phyloP scores from a whole-genome alignment of 2,329 filamentous ascomycete species.

The Aspergillus aculeatus region DNA sequence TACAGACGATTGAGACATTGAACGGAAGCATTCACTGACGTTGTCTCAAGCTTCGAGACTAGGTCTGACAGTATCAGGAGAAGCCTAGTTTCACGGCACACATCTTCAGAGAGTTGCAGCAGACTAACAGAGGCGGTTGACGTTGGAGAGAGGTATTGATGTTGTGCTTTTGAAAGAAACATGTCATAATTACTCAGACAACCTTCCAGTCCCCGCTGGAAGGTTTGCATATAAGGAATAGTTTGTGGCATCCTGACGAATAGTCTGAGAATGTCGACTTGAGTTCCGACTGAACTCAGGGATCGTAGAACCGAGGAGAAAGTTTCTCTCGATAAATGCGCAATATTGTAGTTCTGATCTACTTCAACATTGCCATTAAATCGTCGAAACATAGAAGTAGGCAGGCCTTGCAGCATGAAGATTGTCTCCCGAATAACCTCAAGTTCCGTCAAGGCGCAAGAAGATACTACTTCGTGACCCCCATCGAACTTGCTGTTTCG shows the following conservation, averaged over 20 bases:
- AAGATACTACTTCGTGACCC: constrained; percentile 19
- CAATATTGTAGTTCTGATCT: constrained; percentile 38
- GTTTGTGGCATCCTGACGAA: constrained; percentile 50
- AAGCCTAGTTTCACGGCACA: constrained; percentile 55
- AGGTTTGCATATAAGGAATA: constrained; percentile 66
- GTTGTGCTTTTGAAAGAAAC: constrained; percentile 60
- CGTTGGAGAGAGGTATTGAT: constrained; percentile 55
- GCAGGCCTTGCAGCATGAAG: constrained; percentile 79
- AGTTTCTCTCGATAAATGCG: constrained; percentile 33
- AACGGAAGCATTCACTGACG: constrained; percentile 55
- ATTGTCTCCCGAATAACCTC: constrained; percentile 74
- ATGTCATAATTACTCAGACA: constrained; percentile 60
- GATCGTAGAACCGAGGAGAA: constrained; percentile 37
- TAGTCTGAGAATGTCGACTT: constrained; percentile 48
- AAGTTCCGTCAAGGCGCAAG: constrained; percentile 61
- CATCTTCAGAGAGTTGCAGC: constrained; percentile 58
- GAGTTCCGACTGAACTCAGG: constrained; percentile 51
- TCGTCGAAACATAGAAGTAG: constrained; percentile 67
- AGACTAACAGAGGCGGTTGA: constrained; percentile 65
- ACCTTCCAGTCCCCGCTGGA: constrained; percentile 62
- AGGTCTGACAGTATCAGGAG: constrained; percentile 62
- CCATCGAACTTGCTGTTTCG: constrained; percentile 20
- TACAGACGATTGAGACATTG: constrained; percentile 77
- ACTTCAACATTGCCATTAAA: constrained; percentile 35
- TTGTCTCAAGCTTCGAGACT: constrained; percentile 56